Evolutionary conservation across 352 stramenopile species (phyloP).

Genomic region (Aphanomyces astaci): DNA sequence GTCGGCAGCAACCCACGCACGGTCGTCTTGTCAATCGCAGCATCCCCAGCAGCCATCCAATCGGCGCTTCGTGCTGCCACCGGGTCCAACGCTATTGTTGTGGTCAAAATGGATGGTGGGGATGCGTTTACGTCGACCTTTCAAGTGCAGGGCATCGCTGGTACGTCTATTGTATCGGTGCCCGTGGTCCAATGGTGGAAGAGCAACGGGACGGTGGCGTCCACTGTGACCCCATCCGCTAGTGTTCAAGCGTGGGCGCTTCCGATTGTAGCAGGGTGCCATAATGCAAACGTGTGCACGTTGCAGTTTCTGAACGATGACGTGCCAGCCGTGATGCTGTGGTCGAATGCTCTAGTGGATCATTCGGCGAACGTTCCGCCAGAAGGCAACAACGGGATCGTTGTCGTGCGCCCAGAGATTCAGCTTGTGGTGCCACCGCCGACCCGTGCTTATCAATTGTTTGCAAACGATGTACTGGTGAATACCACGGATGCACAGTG

Average conservation of each 20-base stretch:
- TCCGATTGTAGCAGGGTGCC: background rate
- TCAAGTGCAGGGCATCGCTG: background rate
- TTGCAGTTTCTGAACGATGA: slow-evolving; percentile 11
- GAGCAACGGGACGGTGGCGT: background rate
- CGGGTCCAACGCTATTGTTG: background rate
- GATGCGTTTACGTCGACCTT: background rate
- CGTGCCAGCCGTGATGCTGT: background rate
- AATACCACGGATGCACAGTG: background rate
- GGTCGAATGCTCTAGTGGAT: background rate
- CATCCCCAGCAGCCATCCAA: background rate
- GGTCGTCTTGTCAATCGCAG: background rate
- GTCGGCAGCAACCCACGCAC: background rate
- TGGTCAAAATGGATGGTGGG: background rate
- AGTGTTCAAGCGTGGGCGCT: background rate
- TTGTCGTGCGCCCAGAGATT: background rate
- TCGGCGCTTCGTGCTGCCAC: background rate
- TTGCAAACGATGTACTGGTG: background rate
- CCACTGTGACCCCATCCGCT: background rate
- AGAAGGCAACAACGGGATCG: background rate
- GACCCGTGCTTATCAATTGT: background rate
- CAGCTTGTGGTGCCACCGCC: background rate
- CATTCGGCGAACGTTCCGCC: background rate
- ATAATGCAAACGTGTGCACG: background rate
- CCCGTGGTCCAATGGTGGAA: background rate
- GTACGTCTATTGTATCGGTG: background rate